Evolutionary conservation across 768 basidiomycete species (phyloP), one percentile per base, ranked within the genome.

Genomic region (Hygrocybe coccinea): DNA sequence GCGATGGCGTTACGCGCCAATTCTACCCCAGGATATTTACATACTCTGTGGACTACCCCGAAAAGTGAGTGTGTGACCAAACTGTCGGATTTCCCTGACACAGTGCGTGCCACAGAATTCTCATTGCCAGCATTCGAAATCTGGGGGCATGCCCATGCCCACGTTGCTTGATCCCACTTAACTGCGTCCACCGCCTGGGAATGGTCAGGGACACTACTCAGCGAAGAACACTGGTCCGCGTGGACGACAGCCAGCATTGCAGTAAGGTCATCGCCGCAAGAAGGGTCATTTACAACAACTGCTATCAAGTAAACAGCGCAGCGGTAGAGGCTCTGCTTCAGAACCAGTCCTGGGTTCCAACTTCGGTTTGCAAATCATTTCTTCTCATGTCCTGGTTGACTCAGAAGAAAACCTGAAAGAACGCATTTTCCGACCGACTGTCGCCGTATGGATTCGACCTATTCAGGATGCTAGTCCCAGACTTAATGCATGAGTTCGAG

Each of bases 31-130:
- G 54, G 0, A 49, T 70, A 0, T 66, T 70, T 38, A 62, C 68
- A 0, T 70, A 70, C 36, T 52, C 65, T 1, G 69, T 64, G 3
- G 63, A 68, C 50, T 70, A 69, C 49, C 69, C 63, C 0, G 67
- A 69, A 24, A 57, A 57, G 56, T 57, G 29, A n/a, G 52, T 25
- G 29, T 29, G 29, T 29, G 29, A 14, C 3, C 29, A 33, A n/a
- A 22, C 11, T 50, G 19, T 35, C 12, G 25, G 25, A 55, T 25
- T 46, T 12, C 17, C 22, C 11, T 36, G 44, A 12, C 19, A 33
- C 21, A 12, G 37, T 37, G 12, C 37, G 1, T 19, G 24, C 36
- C 41, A 24, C 19, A 52, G 56, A 35, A 46, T 47, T 43, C 36
- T 56, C 21, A 22, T 51, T 21, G 55, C 55, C 1, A 37, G 39